Evolutionary conservation across 306 rosid species (phyloP), one percentile per base, ranked within the genome.

Genomic region (Rubus parviflorus): DNA sequence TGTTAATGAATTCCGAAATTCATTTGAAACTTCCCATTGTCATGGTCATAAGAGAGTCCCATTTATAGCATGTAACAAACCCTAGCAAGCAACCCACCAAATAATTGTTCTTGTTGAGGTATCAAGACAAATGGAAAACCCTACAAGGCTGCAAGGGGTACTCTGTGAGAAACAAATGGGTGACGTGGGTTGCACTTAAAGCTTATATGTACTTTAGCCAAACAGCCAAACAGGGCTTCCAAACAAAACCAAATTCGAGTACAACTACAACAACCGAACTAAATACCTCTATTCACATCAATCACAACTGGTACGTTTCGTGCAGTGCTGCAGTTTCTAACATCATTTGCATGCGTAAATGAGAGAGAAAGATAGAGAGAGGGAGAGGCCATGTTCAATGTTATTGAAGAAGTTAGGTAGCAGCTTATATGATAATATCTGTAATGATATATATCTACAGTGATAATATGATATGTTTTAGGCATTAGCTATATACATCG

Each of bases 161-260:
- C 65, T 13, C 20, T 56, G 67, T 5, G 35, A 41, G 17, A 30
- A 45, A 60, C 46, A 74, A 61, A 74, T 74, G 70, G 78, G 20
- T 74, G 78, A 74, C 58, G 78, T 60, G 58, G 30, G 58, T 30
- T 1, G 47, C 58, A 58, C 70, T 74, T 20, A 11, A 10, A 74
- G 56, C 68, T 42, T 17, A 23, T 16, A 23, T 19, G 46, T 52
- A 61, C 17, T 13, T 13, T 61, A 60, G 70, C 47, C 60, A 61
- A n/a, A n/a, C n/a, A n/a, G n/a, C n/a, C n/a, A n/a, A 17, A 74
- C 15, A 51, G 11, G n/a, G 78, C 60, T 74, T 74, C 12, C 78
- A 45, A 61, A 74, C 60, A 74, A 74, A 61, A 58, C 56, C 22
- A 45, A 17, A 22, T 74, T 52, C 15, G 22, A 46, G 20, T 14